phyloP scores from a whole-genome alignment of 2,329 filamentous ascomycete genomes.

The Mycogone perniciosa region DNA sequence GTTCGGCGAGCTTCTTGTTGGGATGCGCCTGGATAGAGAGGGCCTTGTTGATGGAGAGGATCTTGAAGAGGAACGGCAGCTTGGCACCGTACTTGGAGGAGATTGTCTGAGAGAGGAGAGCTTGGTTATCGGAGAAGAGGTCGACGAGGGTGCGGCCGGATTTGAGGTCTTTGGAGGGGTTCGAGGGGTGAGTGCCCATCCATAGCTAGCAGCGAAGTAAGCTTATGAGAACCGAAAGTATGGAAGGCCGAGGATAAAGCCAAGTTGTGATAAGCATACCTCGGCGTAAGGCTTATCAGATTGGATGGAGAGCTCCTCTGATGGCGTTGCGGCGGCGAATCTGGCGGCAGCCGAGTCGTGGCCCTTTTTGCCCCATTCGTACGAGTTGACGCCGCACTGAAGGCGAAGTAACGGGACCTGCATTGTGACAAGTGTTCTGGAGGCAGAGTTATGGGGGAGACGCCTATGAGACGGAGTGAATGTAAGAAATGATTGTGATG shows the following conservation, averaged over 20 bases:
- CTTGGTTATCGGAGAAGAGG: constrained; percentile 78
- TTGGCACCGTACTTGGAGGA: constrained; percentile 70
- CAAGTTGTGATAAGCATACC: constrained; percentile 39
- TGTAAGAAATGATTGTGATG: background rate
- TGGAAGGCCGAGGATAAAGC: too few species aligned
- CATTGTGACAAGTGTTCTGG: constrained; percentile 33
- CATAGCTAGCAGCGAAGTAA: constrained; percentile 59
- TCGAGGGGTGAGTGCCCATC: constrained; percentile 98
- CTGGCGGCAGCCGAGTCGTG: constrained; percentile 79
- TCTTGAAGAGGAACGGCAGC: constrained; percentile 96
- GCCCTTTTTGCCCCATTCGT: constrained; percentile 97
- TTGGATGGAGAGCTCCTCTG: constrained; percentile 68
- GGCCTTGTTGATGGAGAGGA: constrained; percentile 91
- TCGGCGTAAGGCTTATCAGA: constrained; percentile 91
- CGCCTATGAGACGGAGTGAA: background rate
- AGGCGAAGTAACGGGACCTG: constrained; percentile 80
- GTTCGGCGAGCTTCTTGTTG: constrained; percentile 84
- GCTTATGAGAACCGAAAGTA: background rate
- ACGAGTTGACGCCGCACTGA: constrained; percentile 91
- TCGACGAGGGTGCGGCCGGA: constrained; percentile 84
- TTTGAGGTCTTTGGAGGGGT: constrained; percentile 81
- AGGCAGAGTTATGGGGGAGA: background rate
- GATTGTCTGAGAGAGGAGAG: constrained; percentile 69
- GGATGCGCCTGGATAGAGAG: constrained; percentile 96
- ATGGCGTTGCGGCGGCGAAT: constrained; percentile 79